phyloP scores from a whole-genome alignment of 331 rosid species.

The Malus hybrid region DNA sequence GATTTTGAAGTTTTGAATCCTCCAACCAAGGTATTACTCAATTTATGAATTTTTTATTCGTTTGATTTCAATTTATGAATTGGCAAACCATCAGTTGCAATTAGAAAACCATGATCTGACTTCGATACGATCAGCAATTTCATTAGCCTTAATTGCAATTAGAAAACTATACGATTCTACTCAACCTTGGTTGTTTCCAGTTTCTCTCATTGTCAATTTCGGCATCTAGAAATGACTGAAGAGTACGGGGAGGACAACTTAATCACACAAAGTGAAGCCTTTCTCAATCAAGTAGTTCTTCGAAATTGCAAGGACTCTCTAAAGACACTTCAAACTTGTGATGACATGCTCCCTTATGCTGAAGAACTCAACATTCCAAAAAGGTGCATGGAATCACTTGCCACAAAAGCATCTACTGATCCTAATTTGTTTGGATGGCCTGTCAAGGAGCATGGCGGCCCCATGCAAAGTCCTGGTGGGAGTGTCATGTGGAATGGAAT shows the following conservation, averaged over 20 bases:
- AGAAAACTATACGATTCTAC: too few relatives aligned
- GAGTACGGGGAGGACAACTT: slow-evolving; percentile 53
- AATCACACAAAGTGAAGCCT: slow-evolving; percentile 59
- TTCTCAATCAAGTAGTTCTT: slow-evolving; percentile 77
- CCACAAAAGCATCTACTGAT: slow-evolving; percentile 77
- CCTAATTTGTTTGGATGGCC: slow-evolving; percentile 35
- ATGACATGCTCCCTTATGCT: slow-evolving; percentile 44
- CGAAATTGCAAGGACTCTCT: slow-evolving; percentile 88
- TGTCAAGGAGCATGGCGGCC: slow-evolving; percentile 84
- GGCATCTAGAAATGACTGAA: slow-evolving; percentile 43
- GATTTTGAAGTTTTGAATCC: too few relatives aligned
- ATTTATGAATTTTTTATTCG: too few relatives aligned
- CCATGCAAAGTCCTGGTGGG: slow-evolving; percentile 68
- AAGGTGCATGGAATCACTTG: slow-evolving; percentile 88
- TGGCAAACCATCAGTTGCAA: too few relatives aligned
- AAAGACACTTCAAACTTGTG: slow-evolving; percentile 81
- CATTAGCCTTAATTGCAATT: too few relatives aligned
- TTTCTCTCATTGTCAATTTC: too few relatives aligned
- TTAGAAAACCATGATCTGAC: too few relatives aligned
- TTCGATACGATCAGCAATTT: too few relatives aligned
- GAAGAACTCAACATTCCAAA: slow-evolving; percentile 74
- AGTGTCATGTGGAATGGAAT: too few relatives aligned
- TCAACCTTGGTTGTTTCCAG: too few relatives aligned
- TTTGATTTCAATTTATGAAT: too few relatives aligned
- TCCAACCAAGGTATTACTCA: too few relatives aligned